These are phyloP conservation scores for Phytophthora pisi DNA, from an alignment of 352 stramenopile species.

Conservation along the genomic window DNA sequence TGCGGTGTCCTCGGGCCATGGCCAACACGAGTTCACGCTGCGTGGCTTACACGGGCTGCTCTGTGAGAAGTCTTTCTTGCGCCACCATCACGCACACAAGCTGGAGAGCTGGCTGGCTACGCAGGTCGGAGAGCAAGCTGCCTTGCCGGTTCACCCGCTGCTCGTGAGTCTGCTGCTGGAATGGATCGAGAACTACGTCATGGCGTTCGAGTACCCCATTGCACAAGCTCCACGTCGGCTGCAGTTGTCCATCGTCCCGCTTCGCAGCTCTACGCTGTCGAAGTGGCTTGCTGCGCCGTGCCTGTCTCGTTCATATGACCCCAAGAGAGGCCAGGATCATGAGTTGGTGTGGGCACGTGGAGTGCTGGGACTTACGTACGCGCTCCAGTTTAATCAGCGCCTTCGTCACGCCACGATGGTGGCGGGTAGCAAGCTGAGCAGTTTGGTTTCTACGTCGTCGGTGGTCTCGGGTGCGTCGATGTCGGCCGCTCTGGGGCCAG, in stretches of 20 bases:
- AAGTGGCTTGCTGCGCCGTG: conserved; percentile 47
- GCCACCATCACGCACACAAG: conserved; percentile 58
- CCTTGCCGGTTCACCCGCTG: conserved; percentile 59
- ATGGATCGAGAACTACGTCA: conserved; percentile 80
- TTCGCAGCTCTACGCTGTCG: conserved; percentile 41
- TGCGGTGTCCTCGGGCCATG: conserved; percentile 29
- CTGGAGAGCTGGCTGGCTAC: conserved; percentile 59
- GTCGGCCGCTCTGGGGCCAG: conserved; percentile 33
- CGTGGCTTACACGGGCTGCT: conserved; percentile 58
- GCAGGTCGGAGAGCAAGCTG: conserved; percentile 46
- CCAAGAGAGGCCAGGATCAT: conserved; percentile 19
- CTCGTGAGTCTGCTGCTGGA: conserved; percentile 61
- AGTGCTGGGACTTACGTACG: conserved; percentile 57
- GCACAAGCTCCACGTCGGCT: conserved; percentile 52
- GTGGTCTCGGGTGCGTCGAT: conserved; percentile 29
- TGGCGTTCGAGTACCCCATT: conserved; percentile 79
- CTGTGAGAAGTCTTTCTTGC: conserved; percentile 70
- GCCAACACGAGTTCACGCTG: conserved; percentile 60
- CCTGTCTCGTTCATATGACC: conserved; percentile 18
- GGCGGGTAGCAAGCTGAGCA: conserved; percentile 58
- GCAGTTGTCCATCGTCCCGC: conserved; percentile 68
- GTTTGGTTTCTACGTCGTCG: conserved; percentile 38
- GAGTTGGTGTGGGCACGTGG: conserved; percentile 44
- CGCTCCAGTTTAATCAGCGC: conserved; percentile 73
- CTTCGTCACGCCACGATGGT: conserved; percentile 59